Base-by-base conservation (phyloP, 495 filamentous ascomycete genomes). In the Cenococcum geophilum region DNA sequence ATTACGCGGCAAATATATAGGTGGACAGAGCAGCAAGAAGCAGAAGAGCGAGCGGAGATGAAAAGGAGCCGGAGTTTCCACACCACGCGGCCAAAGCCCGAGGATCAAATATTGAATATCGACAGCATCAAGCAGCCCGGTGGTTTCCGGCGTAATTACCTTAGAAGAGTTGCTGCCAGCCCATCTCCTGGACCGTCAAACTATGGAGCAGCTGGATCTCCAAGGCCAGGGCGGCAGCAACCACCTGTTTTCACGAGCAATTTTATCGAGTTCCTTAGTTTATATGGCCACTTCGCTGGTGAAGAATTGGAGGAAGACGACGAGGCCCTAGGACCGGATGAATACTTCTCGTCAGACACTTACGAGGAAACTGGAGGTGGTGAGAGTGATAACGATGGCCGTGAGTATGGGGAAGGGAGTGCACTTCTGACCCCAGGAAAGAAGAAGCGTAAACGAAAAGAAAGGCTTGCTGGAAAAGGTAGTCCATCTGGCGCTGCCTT, bases 251-350 rank as follows among this genome's bases (percentile, higher is more conserved):
- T 96, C 48, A 95, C 93, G 12, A 89, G 74, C 64, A 97, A 86
- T 74, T 98, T 98, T 68, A 83, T 97, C 48, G 95, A 98, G 71
- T 98, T 97, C 66, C 72, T 98, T 54, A 91, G 88, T 8, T 78
- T 98, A 16, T 97, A 96, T 66, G 93, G 95, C 4, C 95, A 97
- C 75, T 98, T 97, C 72, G 93, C 93, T 16, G 93, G 93, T 69
- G 93, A 98, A 74, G 85, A 95, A 70, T 80, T 98, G 6, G 91
- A 96, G 72, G 91, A 97, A 70, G 93, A 97, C 66, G 92, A 97
- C 58, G 92, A 96, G 70, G 89, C 83, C 2, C 76, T 95, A 60
- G 81, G 78, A 16, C 88, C 88, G 5, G 88, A 92, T 72, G 91
- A 95, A 64, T 96, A 92, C 69, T 91, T 93, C 68, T 83, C 83